Conservation (phyloP, 2,329 filamentous ascomycete species). For the Dryadomyces sulphureus region DNA sequence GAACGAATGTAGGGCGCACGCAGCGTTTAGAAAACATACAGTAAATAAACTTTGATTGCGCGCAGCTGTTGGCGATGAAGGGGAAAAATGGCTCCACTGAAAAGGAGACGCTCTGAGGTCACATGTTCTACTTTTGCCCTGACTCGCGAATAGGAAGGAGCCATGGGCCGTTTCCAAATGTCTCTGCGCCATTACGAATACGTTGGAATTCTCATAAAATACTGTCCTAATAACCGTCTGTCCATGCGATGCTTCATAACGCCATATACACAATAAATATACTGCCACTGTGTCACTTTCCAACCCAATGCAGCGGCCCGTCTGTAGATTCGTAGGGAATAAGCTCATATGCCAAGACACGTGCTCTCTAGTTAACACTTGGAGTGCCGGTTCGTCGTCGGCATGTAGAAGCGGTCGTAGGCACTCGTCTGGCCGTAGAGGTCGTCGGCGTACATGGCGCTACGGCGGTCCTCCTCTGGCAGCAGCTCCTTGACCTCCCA, state of each 20-base stretch:
- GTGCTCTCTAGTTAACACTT: too few species aligned
- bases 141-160: too few species aligned
- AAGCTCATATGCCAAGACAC: too few species aligned
- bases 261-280: too few species aligned
- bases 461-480: constrained; percentile 63
- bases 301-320: too few species aligned
- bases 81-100: not conserved
- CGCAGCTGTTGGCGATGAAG: not conserved
- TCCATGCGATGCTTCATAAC: too few species aligned
- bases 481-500: constrained; percentile 95
- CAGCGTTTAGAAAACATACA: not conserved
- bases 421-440: constrained; percentile 42
- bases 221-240: too few species aligned
- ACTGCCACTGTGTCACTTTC: too few species aligned
- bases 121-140: too few species aligned
- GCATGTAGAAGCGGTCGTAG: constrained; percentile 38
- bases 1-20: not conserved
- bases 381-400: constrained; percentile 26
- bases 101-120: not conserved
- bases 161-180: too few species aligned
- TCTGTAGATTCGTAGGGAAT: not conserved
- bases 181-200: too few species aligned
- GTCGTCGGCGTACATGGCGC: constrained; percentile 58
- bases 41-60: not conserved
- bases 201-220: too few species aligned